Evolutionary conservation across 345 rosid species (phyloP), one percentile per base, ranked within the genome.

Genomic region (Eucalyptus dawsonii): DNA sequence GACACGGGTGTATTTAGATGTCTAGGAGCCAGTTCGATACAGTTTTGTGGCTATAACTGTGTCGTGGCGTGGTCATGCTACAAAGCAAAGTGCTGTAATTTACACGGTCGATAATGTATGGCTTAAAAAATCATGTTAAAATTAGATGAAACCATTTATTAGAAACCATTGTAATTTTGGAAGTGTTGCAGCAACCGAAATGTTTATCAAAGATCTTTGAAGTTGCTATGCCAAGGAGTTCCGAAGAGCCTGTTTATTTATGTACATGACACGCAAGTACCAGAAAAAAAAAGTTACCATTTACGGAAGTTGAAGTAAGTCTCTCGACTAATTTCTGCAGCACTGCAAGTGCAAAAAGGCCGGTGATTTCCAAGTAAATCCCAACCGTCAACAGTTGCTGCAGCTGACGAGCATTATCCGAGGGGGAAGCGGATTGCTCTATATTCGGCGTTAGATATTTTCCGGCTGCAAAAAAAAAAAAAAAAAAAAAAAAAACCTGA

Each of bases 31-130:
- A 4, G 13, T 34, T 69, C 4, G 7, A 34, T 9, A 34, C 1
- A 9, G 4, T 8, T 15, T 4, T 34, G 6, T 9, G 24, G 14
- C 2, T 34, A 9, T 9, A 69, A 34, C 4, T 1, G 0, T 34
- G 42, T 7, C 2, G 13, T 34, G 44, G 2, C 1, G 3, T 15
- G 10, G 1, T n/a, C 3, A 67, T 31, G 11, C 2, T 9, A 40
- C 11, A 2, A 17, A 34, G 42, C 6, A 40, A 69, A 17, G 80
- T 31, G 42, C 6, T 17, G 11, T 34, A 34, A 31, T 40, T 69
- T 17, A 69, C 12, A 19, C 8, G 10, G 2, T 17, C 13, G 4
- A 1, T 9, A 5, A 17, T 9, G 13, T 3, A 34, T 16, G 44
- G 4, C 6, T 34, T 34, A 31, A 34, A 56, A 9, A 56, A 56